These are phyloP conservation scores for Thelephora ganbajun DNA, from an alignment of 768 basidiomycete species.

Conservation along the genomic window DNA sequence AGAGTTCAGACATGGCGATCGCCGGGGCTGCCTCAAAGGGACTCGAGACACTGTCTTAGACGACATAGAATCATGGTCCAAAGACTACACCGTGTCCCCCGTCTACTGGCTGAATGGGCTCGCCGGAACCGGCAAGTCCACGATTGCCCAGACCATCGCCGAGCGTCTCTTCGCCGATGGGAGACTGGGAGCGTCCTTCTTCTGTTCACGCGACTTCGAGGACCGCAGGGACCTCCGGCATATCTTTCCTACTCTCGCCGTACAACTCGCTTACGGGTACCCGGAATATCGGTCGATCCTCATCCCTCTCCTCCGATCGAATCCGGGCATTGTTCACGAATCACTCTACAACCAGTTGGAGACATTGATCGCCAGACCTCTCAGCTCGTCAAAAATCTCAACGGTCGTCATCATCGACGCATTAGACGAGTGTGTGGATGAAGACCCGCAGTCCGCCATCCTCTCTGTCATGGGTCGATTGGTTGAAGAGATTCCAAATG, in stretches of 20 bases:
- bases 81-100: conserved; percentile 5
- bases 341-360: neutral
- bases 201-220: too few species aligned
- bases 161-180: conserved; percentile 10
- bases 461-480: too few species aligned
- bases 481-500: too few species aligned
- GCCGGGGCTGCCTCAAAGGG: neutral
- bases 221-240: too few species aligned
- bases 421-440: too few species aligned
- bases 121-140: too few species aligned
- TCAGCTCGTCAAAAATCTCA: neutral
- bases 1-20: neutral
- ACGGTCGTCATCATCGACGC: conserved; percentile 22
- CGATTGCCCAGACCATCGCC: too few species aligned
- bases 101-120: too few species aligned
- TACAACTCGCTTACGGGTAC: conserved; percentile 17
- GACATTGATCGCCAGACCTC: conserved; percentile 8
- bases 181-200: conserved; percentile 19
- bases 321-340: neutral
- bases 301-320: neutral
- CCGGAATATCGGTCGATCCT: neutral
- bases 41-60: too few species aligned
- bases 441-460: too few species aligned
- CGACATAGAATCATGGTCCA: conserved; percentile 14
- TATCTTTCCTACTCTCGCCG: too few species aligned